These are phyloP conservation scores for Penicillium cosmopolitanum DNA, from an alignment of 495 filamentous ascomycete species.

Conservation along the genomic window DNA sequence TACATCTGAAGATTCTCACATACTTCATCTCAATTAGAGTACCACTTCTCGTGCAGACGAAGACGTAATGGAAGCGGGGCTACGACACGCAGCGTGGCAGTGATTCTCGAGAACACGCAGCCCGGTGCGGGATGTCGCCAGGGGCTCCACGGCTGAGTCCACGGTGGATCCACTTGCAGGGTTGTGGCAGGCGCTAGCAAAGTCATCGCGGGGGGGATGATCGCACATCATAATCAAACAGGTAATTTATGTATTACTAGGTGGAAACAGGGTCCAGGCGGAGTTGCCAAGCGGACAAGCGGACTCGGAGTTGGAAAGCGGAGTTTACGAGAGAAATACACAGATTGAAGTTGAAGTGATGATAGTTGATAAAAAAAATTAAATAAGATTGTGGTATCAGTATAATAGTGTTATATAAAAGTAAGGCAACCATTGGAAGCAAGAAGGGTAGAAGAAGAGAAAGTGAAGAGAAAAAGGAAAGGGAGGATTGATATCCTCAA, in stretches of 20 bases:
- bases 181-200: conserved; percentile 22
- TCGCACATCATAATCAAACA: conserved; percentile 37
- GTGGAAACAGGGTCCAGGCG: background rate
- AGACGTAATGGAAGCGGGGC: background rate
- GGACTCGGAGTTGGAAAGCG: background rate
- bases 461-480: conserved; percentile 8
- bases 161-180: conserved; percentile 17
- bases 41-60: background rate
- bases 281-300: background rate
- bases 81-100: background rate
- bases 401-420: conserved; percentile 10
- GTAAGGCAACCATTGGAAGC: background rate
- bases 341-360: background rate
- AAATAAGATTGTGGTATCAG: conserved; percentile 20
- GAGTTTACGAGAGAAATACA: conserved; percentile 1
- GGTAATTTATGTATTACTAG: conserved; percentile 18
- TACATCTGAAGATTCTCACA: background rate
- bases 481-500: background rate
- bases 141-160: conserved; percentile 19
- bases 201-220: conserved; percentile 30
- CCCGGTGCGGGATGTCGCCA: conserved; percentile 20
- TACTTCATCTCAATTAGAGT: background rate
- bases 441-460: conserved; percentile 1
- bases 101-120: conserved; percentile 7
- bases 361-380: background rate